phyloP scores from a whole-genome alignment of 257 asterid genomes.

The Coffea eugenioides region DNA sequence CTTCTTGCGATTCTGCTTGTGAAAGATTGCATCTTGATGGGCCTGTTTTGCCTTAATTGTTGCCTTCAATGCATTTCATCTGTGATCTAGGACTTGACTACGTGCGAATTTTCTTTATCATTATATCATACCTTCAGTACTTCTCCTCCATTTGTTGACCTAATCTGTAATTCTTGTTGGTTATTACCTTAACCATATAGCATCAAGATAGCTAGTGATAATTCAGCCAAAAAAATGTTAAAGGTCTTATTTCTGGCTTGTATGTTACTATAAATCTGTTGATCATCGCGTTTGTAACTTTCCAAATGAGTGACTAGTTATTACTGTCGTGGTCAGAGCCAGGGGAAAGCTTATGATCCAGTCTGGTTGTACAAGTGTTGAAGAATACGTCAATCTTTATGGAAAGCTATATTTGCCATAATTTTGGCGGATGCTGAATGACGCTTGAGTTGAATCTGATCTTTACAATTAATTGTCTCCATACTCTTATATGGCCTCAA shows the following conservation, averaged over 20 bases:
- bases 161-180: not conserved
- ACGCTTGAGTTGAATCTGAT: constrained; percentile 11
- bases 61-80: not conserved
- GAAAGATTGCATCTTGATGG: not conserved
- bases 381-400: not conserved
- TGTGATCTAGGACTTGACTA: not conserved
- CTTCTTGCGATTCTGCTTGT: not conserved
- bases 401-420: constrained; percentile 1
- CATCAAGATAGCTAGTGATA: not conserved
- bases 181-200: not conserved
- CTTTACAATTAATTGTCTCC: not conserved
- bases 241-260: not conserved
- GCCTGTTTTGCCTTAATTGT: not conserved
- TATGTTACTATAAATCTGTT: not conserved
- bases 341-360: not conserved
- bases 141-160: not conserved
- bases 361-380: not conserved
- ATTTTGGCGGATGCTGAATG: constrained; percentile 4
- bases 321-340: constrained; percentile 10
- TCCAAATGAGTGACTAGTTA: not conserved
- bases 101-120: no score
- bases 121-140: no score
- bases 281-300: not conserved
- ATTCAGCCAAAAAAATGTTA: not conserved
- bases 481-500: constrained; percentile 26